These are phyloP conservation scores for Colletotrichum graminicola DNA, from an alignment of 2,329 filamentous ascomycete genomes.

Conservation along the genomic window DNA sequence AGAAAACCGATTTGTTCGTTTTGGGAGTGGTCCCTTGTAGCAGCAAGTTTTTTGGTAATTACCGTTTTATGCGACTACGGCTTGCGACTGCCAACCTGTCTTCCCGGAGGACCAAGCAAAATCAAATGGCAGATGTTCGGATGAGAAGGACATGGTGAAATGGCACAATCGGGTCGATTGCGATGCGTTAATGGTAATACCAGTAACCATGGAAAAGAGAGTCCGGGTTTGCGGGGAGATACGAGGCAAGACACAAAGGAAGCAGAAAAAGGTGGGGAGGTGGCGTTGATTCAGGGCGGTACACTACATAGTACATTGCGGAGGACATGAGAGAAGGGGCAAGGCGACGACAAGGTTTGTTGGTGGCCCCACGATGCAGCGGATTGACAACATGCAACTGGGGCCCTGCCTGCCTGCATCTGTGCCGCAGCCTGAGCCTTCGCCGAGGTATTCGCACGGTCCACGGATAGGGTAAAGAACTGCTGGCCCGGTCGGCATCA, in stretches of 20 bases:
- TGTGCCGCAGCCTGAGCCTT: conserved; percentile 18
- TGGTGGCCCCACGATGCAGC: conserved; percentile 31
- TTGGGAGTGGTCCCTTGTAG: background rate
- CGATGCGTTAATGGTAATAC: background rate
- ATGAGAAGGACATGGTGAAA: background rate
- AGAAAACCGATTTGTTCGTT: background rate
- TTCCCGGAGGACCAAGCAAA: background rate
- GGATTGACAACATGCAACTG: conserved; percentile 15
- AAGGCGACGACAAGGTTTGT: background rate
- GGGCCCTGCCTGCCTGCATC: conserved; percentile 12
- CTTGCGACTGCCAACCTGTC: background rate
- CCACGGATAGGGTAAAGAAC: too few relatives aligned
- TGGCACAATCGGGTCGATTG: background rate
- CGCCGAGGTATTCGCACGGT: background rate
- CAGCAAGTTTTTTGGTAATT: background rate
- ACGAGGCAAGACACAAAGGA: conserved; percentile 4
- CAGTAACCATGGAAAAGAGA: background rate
- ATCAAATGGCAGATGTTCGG: conserved; percentile 11
- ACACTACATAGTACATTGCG: too few relatives aligned
- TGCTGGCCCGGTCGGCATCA: too few relatives aligned
- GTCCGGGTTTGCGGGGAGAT: background rate
- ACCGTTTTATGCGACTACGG: background rate
- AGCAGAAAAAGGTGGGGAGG: background rate
- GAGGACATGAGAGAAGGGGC: background rate
- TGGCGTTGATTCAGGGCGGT: too few relatives aligned